Base-by-base conservation (phyloP, 139 green algal genomes). In the Ettlia oleoabundans region DNA sequence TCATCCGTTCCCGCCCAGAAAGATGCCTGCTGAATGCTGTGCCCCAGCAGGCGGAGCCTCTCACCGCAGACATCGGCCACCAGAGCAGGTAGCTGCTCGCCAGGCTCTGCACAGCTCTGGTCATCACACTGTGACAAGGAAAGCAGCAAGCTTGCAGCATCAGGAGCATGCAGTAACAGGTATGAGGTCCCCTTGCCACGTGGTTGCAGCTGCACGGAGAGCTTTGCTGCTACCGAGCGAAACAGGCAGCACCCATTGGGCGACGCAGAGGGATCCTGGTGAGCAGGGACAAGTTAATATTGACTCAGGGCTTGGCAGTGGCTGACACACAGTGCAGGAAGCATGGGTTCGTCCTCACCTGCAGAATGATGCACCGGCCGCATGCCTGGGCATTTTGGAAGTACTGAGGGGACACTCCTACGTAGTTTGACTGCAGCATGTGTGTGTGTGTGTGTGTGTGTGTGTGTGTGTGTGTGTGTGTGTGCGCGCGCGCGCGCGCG, bases 111-210 rank as follows among this genome's bases (percentile, higher is more conserved):
- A 58, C 83, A 87, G 33, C 62, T 66, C 2, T 26, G 37, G 52
- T 87, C 83, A 28, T 87, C 77, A 42, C 83, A 87, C 67, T 78
- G 71, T 19, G 47, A 24, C 15, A 2, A 22, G 33, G 19, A 33
- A 30, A 41, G 4, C 26, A 37, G 68, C 66, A 32, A 10, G 8
- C 65, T 52, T 9, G 21, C n/a, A n/a, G n/a, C n/a, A n/a, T n/a
- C n/a, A n/a, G 10, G 9, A 53, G 42, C 33, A 32, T 55, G 66
- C 19, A 37, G 66, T 1, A 33, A 10, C 38, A 38, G 1, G 22
- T 7, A 24, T 35, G n/a, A 28, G 6, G 22, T 13, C 15, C 18
- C 5, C 18, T 65, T 15, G 55, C 15, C 21, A 65, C 5, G 55
- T 58, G 47, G 47, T 58, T 58, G 47, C 47, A 58, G n/a, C n/a